phyloP scores from a whole-genome alignment of 1,284 basidiomycete species.

The Gomphus bonarii region DNA sequence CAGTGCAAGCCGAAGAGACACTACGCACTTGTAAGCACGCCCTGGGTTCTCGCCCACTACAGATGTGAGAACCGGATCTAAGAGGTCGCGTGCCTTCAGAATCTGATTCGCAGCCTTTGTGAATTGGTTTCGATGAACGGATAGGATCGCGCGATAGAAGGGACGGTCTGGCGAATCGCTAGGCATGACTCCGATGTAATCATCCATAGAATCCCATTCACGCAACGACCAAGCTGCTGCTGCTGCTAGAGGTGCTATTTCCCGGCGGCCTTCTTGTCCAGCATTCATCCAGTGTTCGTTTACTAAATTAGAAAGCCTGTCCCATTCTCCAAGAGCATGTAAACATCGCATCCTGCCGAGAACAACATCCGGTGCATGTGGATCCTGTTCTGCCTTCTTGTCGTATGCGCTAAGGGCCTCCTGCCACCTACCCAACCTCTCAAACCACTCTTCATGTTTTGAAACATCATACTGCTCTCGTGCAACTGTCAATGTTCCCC shows the following conservation, averaged over 20 bases:
- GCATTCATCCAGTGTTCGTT: constrained; percentile 86
- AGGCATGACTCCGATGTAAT: constrained; percentile 93
- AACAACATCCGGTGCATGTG: constrained; percentile 61
- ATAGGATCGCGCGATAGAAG: constrained; percentile 94
- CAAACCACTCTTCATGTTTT: constrained; percentile 96
- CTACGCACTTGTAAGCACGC: constrained; percentile 85
- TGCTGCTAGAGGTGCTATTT: constrained; percentile 94
- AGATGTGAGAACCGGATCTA: constrained; percentile 88
- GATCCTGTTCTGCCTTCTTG: constrained; percentile 62
- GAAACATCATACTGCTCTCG: constrained; percentile 78
- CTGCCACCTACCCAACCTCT: constrained; percentile 94
- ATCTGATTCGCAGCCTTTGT: constrained; percentile 86
- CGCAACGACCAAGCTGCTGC: constrained; percentile 95
- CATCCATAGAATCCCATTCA: constrained; percentile 98
- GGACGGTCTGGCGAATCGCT: constrained; percentile 88
- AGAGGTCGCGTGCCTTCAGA: constrained; percentile 86
- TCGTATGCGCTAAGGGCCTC: constrained; percentile 88
- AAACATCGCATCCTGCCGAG: constrained; percentile 93
- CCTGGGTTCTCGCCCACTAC: constrained; percentile 95
- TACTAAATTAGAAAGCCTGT: constrained; percentile 79
- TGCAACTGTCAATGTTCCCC: constrained; percentile 87
- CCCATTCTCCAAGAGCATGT: constrained; percentile 98
- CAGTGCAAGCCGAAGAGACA: not conserved
- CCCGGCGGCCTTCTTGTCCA: constrained; percentile 74
- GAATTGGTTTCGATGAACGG: constrained; percentile 95